Evolutionary conservation across 177 flowering plant species (phyloP).

Genomic region (Vitis hybrid): DNA sequence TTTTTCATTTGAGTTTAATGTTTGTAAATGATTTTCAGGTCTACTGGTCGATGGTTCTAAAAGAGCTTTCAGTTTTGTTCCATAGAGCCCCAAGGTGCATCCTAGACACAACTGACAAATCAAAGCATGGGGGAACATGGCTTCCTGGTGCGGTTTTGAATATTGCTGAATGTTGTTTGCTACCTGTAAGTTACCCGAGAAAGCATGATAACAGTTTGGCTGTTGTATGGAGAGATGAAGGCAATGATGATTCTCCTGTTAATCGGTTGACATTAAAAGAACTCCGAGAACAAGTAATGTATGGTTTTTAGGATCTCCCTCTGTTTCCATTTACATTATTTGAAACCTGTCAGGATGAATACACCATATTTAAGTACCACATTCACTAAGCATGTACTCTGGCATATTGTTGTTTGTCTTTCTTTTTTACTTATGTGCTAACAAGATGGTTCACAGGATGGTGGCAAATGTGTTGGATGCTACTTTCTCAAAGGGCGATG

Average conservation of each 20-base stretch:
- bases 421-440: no score
- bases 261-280: conserved; percentile 60
- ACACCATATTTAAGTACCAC: no score
- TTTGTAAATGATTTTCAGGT: conserved; percentile 38
- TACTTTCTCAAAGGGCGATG: conserved; percentile 77
- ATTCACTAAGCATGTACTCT: no score
- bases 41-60: conserved; percentile 73
- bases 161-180: conserved; percentile 86
- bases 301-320: conserved; percentile 25
- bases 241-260: conserved; percentile 52
- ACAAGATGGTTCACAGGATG: conserved; percentile 46
- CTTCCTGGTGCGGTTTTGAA: conserved; percentile 78
- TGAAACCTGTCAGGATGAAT: no score
- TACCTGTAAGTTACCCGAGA: conserved; percentile 40
- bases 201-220: conserved; percentile 64
- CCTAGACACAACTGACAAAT: conserved; percentile 58
- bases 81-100: conserved; percentile 59
- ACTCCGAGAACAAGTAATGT: conserved; percentile 88
- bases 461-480: conserved; percentile 86
- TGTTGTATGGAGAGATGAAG: conserved; percentile 89
- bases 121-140: conserved; percentile 79
- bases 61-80: conserved; percentile 68
- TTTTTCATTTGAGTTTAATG: neutral
- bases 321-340: no score
- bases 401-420: no score